Conservation (phyloP, 345 rosid genomes). For the Citrus glauca region DNA sequence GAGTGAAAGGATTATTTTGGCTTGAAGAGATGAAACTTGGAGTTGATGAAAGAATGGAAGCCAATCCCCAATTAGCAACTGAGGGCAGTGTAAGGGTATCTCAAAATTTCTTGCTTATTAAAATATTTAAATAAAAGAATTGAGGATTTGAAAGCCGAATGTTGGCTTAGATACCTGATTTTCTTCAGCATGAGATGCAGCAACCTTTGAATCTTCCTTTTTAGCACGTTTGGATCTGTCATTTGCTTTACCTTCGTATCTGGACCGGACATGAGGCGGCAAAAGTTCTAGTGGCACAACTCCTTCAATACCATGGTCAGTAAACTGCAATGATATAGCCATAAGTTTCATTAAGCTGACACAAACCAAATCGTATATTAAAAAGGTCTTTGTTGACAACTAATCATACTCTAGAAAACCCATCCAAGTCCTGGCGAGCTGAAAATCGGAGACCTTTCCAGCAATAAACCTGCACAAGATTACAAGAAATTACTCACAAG, state of each 20-base stretch:
- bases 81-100: not conserved
- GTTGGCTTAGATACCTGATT: slow-evolving; percentile 41
- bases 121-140: not conserved
- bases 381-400: not conserved
- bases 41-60: not conserved
- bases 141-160: not conserved
- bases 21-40: not conserved
- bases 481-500: not conserved
- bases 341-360: slow-evolving; percentile 1
- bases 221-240: slow-evolving; percentile 88
- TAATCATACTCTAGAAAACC: slow-evolving; percentile 77
- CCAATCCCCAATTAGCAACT: not conserved
- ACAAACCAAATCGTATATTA: not conserved
- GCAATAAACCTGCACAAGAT: slow-evolving; percentile 75
- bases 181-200: slow-evolving; percentile 56
- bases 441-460: slow-evolving; percentile 96
- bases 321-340: slow-evolving; percentile 55
- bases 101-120: not conserved
- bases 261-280: slow-evolving; percentile 68
- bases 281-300: slow-evolving; percentile 91
- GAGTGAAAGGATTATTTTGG: not conserved
- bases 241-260: slow-evolving; percentile 81
- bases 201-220: slow-evolving; percentile 71
- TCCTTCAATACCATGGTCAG: slow-evolving; percentile 92
- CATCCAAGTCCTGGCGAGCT: slow-evolving; percentile 96